phyloP scores from a whole-genome alignment of 1,284 basidiomycete species.

The Golubevia sp. region DNA sequence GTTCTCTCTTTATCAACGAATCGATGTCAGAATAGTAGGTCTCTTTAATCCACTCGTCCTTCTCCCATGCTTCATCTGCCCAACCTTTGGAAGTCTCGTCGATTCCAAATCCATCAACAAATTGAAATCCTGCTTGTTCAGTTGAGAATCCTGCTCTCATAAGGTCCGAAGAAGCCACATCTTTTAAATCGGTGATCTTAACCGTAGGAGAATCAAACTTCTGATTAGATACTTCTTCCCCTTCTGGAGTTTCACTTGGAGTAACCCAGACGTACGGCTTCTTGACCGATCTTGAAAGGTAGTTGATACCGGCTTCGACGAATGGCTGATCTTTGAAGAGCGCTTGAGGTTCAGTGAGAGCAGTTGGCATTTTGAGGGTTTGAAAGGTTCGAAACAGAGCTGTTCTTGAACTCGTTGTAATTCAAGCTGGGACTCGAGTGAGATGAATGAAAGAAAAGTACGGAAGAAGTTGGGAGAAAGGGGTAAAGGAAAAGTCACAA shows the following conservation, averaged over 20 bases:
- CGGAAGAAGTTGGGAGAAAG: no score
- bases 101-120: conserved; percentile 30
- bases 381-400: no score
- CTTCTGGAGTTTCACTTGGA: conserved; percentile 17
- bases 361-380: no score
- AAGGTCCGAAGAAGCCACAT: conserved; percentile 16
- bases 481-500: no score
- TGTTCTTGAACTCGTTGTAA: no score
- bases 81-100: conserved; percentile 18
- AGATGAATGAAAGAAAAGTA: no score
- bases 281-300: conserved; percentile 25
- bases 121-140: conserved; percentile 33
- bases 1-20: conserved; percentile 24
- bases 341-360: no score
- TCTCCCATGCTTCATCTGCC: conserved; percentile 28
- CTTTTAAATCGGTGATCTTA: conserved; percentile 26
- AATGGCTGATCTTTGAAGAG: no score
- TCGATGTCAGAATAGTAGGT: conserved; percentile 36
- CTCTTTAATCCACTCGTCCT: conserved; percentile 24
- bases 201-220: conserved; percentile 20
- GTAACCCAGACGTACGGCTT: conserved; percentile 26
- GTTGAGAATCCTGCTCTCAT: conserved; percentile 20
- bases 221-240: conserved; percentile 19
- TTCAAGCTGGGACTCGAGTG: no score
- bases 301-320: conserved; percentile 30